Evolutionary conservation across 78 protist genomes (phyloP), one percentile per base, ranked within the genome.

Genomic region (Speleostelium caveatum): DNA sequence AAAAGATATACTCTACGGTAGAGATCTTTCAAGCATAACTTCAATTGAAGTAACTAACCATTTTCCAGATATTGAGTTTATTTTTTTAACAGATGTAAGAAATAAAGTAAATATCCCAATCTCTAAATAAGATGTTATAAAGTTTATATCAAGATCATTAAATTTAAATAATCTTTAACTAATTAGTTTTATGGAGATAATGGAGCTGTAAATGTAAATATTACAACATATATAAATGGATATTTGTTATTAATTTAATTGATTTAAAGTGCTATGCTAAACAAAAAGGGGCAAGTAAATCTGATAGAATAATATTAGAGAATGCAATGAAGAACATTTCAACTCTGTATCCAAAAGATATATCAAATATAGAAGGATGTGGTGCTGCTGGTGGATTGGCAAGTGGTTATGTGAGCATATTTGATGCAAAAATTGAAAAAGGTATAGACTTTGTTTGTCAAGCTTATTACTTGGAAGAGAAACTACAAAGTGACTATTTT

Each of bases 311-410:
- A 5, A 30, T 2, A n/a, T 24, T 93, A 0, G 96, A 93, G 33
- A 12, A 58, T 8, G 92, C 91, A 16, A 93, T 93, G 96, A 59
- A n/a, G 3, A 60, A 73, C 12, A 49, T 93, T 5, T 12, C 56
- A 0, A 77, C 19, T 24, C 66, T 68, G 7, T 93, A 59, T 8
- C 73, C 86, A 10, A 8, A 26, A 0, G 93, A 93, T 58, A 72
- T 93, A 1, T 14, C 59, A 8, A 42, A 24, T 19, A 36, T 22
- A 2, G 80, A 12, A 28, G 96, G 96, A 5, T 19, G 92, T 0
- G 96, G 96, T 0, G 96, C 96, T 36, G 96, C 96, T 10, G 96
- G 96, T 56, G 96, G 96, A 2, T 21, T 93, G 6, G 39, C 94
- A 30, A 85, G 77, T 38, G 86, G 86, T 3, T 86, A 92, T 16